A percentile compares a stretch with the other conserved stretches of the same genome.
These are phyloP conservation scores for Linderina pennispora DNA, from an alignment of 192 early-diverging fungal species.

Conservation along the genomic window DNA sequence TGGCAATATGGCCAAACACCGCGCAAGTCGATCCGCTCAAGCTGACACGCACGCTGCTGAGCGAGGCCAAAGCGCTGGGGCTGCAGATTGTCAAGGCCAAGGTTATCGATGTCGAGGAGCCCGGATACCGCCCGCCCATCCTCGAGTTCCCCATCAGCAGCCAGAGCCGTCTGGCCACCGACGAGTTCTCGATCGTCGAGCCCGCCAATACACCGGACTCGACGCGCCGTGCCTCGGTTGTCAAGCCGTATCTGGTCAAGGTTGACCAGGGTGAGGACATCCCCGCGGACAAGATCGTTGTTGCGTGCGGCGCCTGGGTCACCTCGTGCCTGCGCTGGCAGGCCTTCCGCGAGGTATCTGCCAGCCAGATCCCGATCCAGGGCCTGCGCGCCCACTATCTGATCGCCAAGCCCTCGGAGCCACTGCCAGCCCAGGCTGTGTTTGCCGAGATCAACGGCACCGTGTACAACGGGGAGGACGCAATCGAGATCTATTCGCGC, in stretches of 20 bases:
- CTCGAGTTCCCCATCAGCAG: slow-evolving; percentile 27
- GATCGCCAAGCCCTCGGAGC: slow-evolving; percentile 24
- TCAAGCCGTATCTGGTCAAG: slow-evolving; percentile 29
- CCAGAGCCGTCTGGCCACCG: neutral
- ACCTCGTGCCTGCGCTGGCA: slow-evolving; percentile 42
- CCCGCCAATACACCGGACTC: neutral
- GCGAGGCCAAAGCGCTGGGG: slow-evolving; percentile 30
- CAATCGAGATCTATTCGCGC: slow-evolving; percentile 46
- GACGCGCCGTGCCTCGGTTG: neutral
- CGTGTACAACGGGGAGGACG: slow-evolving; percentile 43
- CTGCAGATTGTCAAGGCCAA: slow-evolving; percentile 31
- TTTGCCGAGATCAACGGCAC: slow-evolving; percentile 50
- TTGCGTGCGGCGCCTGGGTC: slow-evolving; percentile 43
- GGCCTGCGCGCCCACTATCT: slow-evolving; percentile 45
- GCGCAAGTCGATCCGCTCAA: slow-evolving; percentile 46
- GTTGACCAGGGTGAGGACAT: slow-evolving; percentile 35
- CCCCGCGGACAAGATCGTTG: slow-evolving; percentile 39
- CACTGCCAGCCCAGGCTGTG: slow-evolving; percentile 34
- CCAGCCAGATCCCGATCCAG: slow-evolving; percentile 45
- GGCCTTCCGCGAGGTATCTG: slow-evolving; percentile 43
- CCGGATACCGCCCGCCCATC: slow-evolving; percentile 25
- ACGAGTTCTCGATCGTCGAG: slow-evolving; percentile 3
- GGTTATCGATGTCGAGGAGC: slow-evolving; percentile 39
- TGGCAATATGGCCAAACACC: slow-evolving; percentile 21
- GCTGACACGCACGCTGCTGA: slow-evolving; percentile 27